Evolutionary conservation across 345 rosid genomes (phyloP).

Genomic region (Melastoma malabathricum): DNA sequence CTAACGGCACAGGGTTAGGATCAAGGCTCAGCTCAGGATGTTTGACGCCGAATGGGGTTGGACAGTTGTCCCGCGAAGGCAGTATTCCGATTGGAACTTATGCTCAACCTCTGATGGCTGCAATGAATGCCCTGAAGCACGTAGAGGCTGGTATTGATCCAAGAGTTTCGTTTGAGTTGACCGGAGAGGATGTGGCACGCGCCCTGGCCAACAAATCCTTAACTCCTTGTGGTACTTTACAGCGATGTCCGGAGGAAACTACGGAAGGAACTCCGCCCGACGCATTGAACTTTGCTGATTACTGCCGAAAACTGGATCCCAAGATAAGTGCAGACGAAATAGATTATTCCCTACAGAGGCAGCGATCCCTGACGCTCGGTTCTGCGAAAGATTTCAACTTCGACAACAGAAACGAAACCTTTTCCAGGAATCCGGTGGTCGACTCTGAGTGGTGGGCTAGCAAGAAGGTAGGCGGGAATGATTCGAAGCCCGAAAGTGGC

Average conservation of each 20-base stretch:
- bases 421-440: constrained; percentile 31
- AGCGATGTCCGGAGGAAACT: constrained; percentile 19
- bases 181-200: constrained; percentile 93
- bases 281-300: constrained; percentile 11
- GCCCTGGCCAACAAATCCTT: constrained; percentile 55
- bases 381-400: constrained; percentile 86
- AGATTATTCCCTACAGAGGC: constrained; percentile 32
- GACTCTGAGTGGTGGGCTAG: constrained; percentile 83
- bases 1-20: constrained; percentile 59
- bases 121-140: constrained; percentile 31
- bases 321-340: constrained; percentile 27
- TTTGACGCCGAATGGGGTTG: constrained; percentile 50
- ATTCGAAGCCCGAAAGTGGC: constrained; percentile 30
- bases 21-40: constrained; percentile 68
- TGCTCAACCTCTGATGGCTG: constrained; percentile 28
- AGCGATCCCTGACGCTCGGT: constrained; percentile 68
- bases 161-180: constrained; percentile 87
- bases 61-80: constrained; percentile 25
- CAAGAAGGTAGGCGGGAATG: constrained; percentile 62
- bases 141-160: constrained; percentile 35
- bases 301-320: constrained; percentile 10
- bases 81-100: constrained; percentile 16
- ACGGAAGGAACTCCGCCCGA: constrained; percentile 9
- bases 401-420: constrained; percentile 56
- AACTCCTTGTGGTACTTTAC: constrained; percentile 20